These are phyloP conservation scores for Penicillium sp. DNA, from an alignment of 2,329 filamentous ascomycete species.

Conservation along the genomic window DNA sequence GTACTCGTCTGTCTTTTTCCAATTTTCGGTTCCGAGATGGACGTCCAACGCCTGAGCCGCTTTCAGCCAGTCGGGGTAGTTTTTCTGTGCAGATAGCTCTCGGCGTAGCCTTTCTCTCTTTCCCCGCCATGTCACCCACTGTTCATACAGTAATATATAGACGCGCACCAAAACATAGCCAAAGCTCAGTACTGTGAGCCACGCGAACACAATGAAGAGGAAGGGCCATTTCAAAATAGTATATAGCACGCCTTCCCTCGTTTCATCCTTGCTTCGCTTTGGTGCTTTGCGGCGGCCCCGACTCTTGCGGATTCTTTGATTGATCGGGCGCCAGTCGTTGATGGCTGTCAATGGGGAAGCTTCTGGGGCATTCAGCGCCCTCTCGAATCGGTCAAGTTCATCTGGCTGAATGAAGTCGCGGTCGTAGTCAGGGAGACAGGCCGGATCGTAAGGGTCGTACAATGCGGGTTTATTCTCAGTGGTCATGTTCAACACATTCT, in stretches of 20 bases:
- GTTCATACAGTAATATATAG: constrained; percentile 92
- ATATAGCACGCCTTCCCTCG: constrained; percentile 89
- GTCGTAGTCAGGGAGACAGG: constrained; percentile 73
- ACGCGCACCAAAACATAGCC: constrained; percentile 78
- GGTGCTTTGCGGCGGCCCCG: constrained; percentile 46
- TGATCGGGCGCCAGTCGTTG: constrained; percentile 93
- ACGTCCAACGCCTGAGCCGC: constrained; percentile 76
- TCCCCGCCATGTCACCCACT: constrained; percentile 86
- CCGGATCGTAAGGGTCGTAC: constrained; percentile 64
- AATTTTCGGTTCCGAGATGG: constrained; percentile 69
- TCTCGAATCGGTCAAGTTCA: constrained; percentile 75
- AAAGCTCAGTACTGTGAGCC: constrained; percentile 71
- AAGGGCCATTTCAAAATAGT: constrained; percentile 89
- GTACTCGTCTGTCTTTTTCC: constrained; percentile 56
- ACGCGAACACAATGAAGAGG: constrained; percentile 73
- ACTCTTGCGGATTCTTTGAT: constrained; percentile 62
- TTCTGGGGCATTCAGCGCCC: constrained; percentile 79
- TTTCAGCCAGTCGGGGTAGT: constrained; percentile 79
- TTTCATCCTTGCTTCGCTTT: constrained; percentile 76
- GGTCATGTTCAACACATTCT: constrained; percentile 35
- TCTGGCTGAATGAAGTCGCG: constrained; percentile 71
- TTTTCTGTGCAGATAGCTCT: constrained; percentile 68
- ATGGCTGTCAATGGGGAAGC: constrained; percentile 77
- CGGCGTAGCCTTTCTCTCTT: constrained; percentile 68
- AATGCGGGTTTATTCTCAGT: constrained; percentile 26